Evolutionary conservation across 2,329 filamentous ascomycete species (phyloP).

Genomic region (Colletotrichum gigasporum): DNA sequence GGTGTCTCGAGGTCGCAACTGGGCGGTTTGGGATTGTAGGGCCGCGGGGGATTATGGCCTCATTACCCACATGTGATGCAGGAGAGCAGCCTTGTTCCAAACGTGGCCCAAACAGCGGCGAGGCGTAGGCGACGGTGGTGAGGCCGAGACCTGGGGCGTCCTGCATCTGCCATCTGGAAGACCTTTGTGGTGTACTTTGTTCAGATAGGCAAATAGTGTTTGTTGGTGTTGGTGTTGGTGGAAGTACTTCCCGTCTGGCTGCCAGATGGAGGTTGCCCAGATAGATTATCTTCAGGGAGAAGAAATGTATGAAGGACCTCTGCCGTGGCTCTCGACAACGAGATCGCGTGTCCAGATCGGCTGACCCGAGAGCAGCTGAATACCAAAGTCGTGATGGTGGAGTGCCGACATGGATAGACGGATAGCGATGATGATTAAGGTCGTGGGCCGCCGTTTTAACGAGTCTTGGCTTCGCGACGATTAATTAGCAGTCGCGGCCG

Average conservation of each 20-base stretch:
- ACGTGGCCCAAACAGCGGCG: conserved; percentile 24
- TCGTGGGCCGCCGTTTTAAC: not conserved
- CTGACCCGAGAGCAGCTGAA: not conserved
- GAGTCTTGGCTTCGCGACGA: conserved; percentile 9
- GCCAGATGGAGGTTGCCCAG: no score
- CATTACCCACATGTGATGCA: conserved; percentile 25
- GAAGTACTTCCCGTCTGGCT: no score
- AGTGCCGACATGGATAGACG: no score
- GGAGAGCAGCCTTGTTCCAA: conserved; percentile 28
- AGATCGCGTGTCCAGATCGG: not conserved
- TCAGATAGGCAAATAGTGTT: no score
- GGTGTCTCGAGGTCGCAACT: conserved; percentile 25
- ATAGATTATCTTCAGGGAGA: no score
- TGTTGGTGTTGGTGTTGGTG: no score
- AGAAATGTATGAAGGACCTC: no score
- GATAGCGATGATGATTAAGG: not conserved
- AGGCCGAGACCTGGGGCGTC: not conserved
- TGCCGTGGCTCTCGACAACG: no score
- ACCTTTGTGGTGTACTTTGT: not conserved
- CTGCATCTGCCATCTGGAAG: not conserved
- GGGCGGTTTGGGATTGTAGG: conserved; percentile 20
- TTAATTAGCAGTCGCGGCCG: conserved; percentile 2
- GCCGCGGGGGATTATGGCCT: conserved; percentile 24
- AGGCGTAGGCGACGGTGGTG: conserved; percentile 10
- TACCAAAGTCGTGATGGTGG: not conserved